Evolutionary conservation across 2,329 filamentous ascomycete genomes (phyloP).

Genomic region (Clonostachys rhizophaga): DNA sequence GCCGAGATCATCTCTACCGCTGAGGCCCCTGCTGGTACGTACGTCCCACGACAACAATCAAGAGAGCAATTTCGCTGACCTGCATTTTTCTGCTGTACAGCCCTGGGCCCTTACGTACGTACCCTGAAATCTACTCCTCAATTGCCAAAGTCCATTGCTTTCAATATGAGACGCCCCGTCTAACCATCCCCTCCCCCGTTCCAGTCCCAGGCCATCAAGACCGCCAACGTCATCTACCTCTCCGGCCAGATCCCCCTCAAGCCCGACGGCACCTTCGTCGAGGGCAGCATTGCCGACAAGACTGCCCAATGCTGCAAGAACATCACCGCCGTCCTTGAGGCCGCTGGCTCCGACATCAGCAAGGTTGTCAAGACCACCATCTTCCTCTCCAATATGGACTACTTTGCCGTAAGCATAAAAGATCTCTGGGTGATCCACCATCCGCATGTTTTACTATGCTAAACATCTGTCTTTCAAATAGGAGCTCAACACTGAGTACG

Average conservation of each 20-base stretch:
- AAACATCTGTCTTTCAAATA: conserved; percentile 11
- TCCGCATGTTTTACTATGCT: no score
- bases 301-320: conserved; percentile 66
- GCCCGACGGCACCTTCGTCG: conserved; percentile 47
- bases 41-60: background rate
- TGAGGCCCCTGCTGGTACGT: conserved; percentile 55
- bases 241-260: conserved; percentile 70
- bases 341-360: conserved; percentile 71
- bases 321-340: conserved; percentile 76
- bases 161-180: background rate
- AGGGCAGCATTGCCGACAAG: conserved; percentile 59
- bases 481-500: conserved; percentile 82
- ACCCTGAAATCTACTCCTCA: background rate
- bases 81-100: conserved; percentile 21
- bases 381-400: conserved; percentile 86
- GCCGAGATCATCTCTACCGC: conserved; percentile 51
- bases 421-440: background rate
- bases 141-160: background rate
- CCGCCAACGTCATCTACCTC: conserved; percentile 60
- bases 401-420: conserved; percentile 59
- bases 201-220: conserved; percentile 64
- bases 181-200: conserved; percentile 7
- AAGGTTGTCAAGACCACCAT: conserved; percentile 89
- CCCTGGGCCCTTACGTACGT: conserved; percentile 60
- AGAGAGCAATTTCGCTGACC: background rate